Conservation (phyloP, 352 stramenopile genomes). For the Pythium aristosporum region DNA sequence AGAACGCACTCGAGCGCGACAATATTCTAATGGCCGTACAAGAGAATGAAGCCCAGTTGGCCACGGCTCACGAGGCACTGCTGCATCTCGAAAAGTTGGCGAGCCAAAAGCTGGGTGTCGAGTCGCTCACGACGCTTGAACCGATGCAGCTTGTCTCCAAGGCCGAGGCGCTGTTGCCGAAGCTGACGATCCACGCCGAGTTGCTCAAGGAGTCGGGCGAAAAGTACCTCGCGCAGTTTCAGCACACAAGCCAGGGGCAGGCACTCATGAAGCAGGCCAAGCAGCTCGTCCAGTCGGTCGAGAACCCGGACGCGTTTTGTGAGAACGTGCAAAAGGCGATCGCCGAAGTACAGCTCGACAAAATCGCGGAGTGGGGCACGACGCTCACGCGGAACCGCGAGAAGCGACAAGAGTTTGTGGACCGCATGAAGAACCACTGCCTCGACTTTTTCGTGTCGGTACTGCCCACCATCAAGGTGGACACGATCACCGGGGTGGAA, state of each 20-base stretch:
- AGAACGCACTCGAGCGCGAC: constrained; percentile 38
- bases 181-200: constrained; percentile 50
- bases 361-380: constrained; percentile 62
- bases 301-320: constrained; percentile 72
- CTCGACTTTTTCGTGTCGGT: constrained; percentile 88
- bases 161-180: constrained; percentile 63
- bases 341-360: constrained; percentile 63
- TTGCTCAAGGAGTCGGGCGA: constrained; percentile 62
- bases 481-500: constrained; percentile 77
- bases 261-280: constrained; percentile 69
- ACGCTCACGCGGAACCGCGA: constrained; percentile 58
- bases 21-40: constrained; percentile 53
- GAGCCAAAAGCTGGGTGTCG: constrained; percentile 58
- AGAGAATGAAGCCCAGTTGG: constrained; percentile 53
- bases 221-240: constrained; percentile 66
- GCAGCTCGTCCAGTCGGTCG: constrained; percentile 64
- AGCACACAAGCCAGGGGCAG: constrained; percentile 69
- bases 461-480: constrained; percentile 77
- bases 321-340: constrained; percentile 73
- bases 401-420: constrained; percentile 76
- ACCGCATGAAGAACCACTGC: constrained; percentile 81
- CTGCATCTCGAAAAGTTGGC: constrained; percentile 54
- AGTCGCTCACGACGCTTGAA: constrained; percentile 55
- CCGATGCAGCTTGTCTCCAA: constrained; percentile 54
- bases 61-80: constrained; percentile 58